Conservation (phyloP, 108 stramenopile genomes). For the Skeletonema grethae region DNA sequence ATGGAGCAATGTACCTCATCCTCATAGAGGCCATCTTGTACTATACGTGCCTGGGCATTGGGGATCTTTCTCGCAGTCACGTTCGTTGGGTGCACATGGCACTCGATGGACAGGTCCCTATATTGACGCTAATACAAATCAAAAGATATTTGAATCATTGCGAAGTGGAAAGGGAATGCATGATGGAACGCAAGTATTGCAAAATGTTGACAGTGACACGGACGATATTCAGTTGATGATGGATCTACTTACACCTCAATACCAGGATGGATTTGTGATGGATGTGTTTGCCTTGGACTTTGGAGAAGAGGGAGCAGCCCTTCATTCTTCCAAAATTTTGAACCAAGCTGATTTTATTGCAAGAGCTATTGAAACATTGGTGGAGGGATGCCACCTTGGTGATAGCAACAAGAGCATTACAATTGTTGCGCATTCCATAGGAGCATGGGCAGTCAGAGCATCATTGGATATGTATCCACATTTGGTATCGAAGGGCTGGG, state of each 20-base stretch:
- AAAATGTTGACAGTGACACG: neutral
- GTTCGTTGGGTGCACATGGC: slow-evolving; percentile 85
- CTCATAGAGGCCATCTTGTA: slow-evolving; percentile 50
- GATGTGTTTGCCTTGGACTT: slow-evolving; percentile 82
- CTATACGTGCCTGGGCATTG: slow-evolving; percentile 85
- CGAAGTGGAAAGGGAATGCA: slow-evolving; percentile 26
- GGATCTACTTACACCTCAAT: slow-evolving; percentile 12
- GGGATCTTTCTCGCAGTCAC: slow-evolving; percentile 72
- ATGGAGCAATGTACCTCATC: slow-evolving; percentile 31
- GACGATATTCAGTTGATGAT: slow-evolving; percentile 13
- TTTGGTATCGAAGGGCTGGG: slow-evolving; percentile 28
- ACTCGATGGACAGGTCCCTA: slow-evolving; percentile 55
- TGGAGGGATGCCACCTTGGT: slow-evolving; percentile 31
- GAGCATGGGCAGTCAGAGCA: slow-evolving; percentile 62
- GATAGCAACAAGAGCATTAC: slow-evolving; percentile 31
- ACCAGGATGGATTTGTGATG: slow-evolving; percentile 57
- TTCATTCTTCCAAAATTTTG: slow-evolving; percentile 65
- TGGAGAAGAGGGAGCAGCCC: slow-evolving; percentile 66
- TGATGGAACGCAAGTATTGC: slow-evolving; percentile 15
- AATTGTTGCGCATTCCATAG: slow-evolving; percentile 81
- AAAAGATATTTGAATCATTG: slow-evolving; percentile 35
- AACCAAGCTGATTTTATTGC: slow-evolving; percentile 67
- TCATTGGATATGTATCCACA: slow-evolving; percentile 39
- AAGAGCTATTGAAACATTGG: slow-evolving; percentile 46
- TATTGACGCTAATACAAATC: slow-evolving; percentile 5